Conservation (phyloP, 495 filamentous ascomycete species). For the Trichoderma gamsii region DNA sequence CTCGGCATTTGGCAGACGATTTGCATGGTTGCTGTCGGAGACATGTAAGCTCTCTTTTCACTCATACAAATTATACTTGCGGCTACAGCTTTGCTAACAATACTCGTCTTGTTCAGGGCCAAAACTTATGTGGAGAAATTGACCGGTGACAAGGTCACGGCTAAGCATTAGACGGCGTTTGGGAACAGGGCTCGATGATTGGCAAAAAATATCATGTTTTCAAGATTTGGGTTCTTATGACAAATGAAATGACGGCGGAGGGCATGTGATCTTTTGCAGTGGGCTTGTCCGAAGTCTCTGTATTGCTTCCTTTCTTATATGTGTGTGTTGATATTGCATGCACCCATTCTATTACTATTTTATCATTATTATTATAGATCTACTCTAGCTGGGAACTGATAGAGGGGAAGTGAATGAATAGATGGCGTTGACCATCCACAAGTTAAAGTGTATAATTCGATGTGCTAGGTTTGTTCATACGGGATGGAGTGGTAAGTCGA, state of each 20-base stretch:
- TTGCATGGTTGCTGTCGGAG: slow-evolving; percentile 99
- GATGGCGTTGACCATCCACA: background rate
- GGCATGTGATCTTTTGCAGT: background rate
- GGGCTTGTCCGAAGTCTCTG: background rate
- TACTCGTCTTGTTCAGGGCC: slow-evolving; percentile 54
- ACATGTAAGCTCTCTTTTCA: slow-evolving; percentile 66
- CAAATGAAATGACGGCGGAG: slow-evolving; percentile 5
- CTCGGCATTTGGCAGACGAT: slow-evolving; percentile 98
- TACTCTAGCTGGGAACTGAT: background rate
- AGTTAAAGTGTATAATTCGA: background rate
- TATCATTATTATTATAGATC: background rate
- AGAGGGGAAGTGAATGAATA: background rate
- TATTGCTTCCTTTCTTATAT: background rate
- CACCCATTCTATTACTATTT: background rate
- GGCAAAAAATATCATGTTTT: background rate
- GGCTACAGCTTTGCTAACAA: slow-evolving; percentile 20
- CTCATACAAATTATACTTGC: background rate
- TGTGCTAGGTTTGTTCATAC: background rate
- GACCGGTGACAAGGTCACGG: slow-evolving; percentile 88
- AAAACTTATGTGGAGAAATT: slow-evolving; percentile 96
- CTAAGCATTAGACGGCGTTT: slow-evolving; percentile 74
- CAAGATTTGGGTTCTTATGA: slow-evolving; percentile 12
- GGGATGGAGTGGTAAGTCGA: background rate
- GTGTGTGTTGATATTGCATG: background rate
- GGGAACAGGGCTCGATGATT: slow-evolving; percentile 12